Evolutionary conservation across 305 asterid species (phyloP).

Genomic region (Fraxinus dipetala): DNA sequence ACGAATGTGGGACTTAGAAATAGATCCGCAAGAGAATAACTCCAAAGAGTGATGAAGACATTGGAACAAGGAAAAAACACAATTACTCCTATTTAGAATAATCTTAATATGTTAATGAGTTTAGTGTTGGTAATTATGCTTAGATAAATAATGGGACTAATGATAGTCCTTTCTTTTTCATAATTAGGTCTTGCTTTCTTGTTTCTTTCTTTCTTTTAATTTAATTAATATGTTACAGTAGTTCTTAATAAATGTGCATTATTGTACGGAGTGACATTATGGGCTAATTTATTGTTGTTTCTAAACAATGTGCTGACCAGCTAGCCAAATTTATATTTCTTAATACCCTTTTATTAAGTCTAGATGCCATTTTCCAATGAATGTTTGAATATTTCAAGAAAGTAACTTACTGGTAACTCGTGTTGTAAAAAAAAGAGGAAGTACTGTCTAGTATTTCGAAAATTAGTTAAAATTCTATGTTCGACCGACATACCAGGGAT

Average conservation of each 20-base stretch:
- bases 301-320: background rate
- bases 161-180: background rate
- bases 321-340: background rate
- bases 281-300: background rate
- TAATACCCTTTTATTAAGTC: background rate
- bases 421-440: no score
- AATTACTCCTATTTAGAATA: background rate
- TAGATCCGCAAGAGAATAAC: background rate
- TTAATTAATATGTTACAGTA: background rate
- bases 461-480: background rate
- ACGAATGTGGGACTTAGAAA: background rate
- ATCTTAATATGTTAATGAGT: background rate
- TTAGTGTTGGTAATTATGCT: background rate
- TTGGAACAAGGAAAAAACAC: background rate
- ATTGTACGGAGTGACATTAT: background rate
- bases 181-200: background rate
- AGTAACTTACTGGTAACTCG: no score
- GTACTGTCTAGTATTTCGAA: no score
- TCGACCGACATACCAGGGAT: background rate
- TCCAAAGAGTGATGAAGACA: background rate
- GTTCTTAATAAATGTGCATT: background rate
- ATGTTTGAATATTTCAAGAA: background rate
- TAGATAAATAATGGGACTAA: background rate
- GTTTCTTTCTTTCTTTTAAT: background rate
- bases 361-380: background rate